These are phyloP conservation scores for Aspergillus ostianus DNA, from an alignment of 495 filamentous ascomycete genomes.

Conservation along the genomic window DNA sequence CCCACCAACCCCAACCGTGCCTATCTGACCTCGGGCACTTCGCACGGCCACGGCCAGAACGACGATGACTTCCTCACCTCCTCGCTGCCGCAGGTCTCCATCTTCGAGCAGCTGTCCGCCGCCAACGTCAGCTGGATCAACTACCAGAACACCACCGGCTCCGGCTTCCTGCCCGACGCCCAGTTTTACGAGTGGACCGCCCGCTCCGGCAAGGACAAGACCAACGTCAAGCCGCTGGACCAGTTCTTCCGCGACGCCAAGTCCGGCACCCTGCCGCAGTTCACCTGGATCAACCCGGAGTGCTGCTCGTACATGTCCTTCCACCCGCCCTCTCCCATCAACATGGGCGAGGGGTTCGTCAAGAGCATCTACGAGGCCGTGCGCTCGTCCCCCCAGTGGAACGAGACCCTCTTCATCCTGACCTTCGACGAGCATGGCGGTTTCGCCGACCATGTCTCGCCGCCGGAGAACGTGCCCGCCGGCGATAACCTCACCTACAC, in stretches of 20 bases:
- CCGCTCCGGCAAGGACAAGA: constrained; percentile 27
- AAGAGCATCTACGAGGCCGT: constrained; percentile 52
- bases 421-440: constrained; percentile 53
- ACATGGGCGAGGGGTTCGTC: constrained; percentile 48
- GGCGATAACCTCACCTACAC: constrained; percentile 44
- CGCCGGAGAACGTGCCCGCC: constrained; percentile 42
- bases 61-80: constrained; percentile 41
- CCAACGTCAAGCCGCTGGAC: constrained; percentile 33
- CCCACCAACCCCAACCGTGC: constrained; percentile 51
- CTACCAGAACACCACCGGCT: constrained; percentile 45
- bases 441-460: constrained; percentile 49
- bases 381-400: constrained; percentile 47
- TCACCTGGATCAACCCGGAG: constrained; percentile 54
- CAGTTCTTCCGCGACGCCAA: constrained; percentile 39
- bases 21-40: constrained; percentile 49
- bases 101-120: constrained; percentile 49
- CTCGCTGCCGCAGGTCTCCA: constrained; percentile 43
- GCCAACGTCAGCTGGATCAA: constrained; percentile 48
- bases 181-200: constrained; percentile 44
- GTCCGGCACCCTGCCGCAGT: constrained; percentile 41
- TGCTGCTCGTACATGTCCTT: constrained; percentile 51
- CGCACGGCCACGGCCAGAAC: constrained; percentile 47
- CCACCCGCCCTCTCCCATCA: constrained; percentile 47
- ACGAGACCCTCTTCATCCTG: constrained; percentile 48
- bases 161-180: constrained; percentile 35